These are phyloP conservation scores for Auriscalpium vulgare DNA, from an alignment of 768 basidiomycete species.

Conservation along the genomic window DNA sequence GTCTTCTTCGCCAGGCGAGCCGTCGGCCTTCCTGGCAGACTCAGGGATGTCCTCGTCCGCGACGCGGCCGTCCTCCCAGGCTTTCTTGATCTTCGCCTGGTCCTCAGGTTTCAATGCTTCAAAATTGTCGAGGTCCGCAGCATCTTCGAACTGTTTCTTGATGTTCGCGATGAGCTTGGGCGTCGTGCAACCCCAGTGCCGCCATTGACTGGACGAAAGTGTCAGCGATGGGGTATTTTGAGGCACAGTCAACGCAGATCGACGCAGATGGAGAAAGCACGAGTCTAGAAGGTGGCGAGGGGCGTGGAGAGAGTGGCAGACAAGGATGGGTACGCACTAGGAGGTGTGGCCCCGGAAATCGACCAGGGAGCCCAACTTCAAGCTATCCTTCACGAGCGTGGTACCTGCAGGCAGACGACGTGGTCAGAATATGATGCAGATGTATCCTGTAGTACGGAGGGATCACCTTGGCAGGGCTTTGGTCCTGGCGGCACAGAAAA, in stretches of 20 bases:
- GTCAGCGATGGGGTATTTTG: neutral
- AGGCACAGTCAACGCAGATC: neutral
- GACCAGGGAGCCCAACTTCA: constrained; percentile 69
- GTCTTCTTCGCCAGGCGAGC: constrained; percentile 30
- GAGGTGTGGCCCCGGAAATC: constrained; percentile 62
- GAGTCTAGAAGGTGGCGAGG: too few species aligned
- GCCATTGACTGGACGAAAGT: constrained; percentile 52
- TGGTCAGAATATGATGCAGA: too few species aligned
- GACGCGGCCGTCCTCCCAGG: constrained; percentile 72
- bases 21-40: constrained; percentile 53
- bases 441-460: neutral
- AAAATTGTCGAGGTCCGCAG: constrained; percentile 78
- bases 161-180: constrained; percentile 60
- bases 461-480: constrained; percentile 66
- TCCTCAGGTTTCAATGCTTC: constrained; percentile 66
- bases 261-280: neutral
- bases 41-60: constrained; percentile 80
- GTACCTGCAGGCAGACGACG: constrained; percentile 40
- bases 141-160: constrained; percentile 48
- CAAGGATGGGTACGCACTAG: constrained; percentile 39
- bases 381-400: constrained; percentile 57
- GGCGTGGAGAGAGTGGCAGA: neutral
- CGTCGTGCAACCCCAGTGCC: constrained; percentile 89
- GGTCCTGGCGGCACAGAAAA: constrained; percentile 41
- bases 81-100: constrained; percentile 59